Percentiles rank a stretch among this genome's conserved stretches.
Evolutionary conservation across 2,329 filamentous ascomycete genomes (phyloP).

Genomic region (Mollisia scopiformis): DNA sequence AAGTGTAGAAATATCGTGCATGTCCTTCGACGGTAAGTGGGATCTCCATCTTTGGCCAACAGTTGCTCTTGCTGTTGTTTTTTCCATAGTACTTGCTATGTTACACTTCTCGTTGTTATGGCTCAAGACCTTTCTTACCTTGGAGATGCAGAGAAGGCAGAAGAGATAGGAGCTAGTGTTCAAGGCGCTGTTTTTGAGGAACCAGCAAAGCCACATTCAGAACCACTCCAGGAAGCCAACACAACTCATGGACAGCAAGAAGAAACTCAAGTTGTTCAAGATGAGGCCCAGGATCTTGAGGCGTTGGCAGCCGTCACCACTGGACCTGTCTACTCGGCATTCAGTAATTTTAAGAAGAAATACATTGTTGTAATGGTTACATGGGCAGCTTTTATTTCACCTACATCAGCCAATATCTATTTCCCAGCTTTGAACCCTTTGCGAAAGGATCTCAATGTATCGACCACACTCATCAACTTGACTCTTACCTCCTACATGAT

Average conservation of each 20-base stretch:
- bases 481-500: slow-evolving; percentile 44
- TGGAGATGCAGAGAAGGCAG: slow-evolving; percentile 25
- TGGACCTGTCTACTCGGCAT: slow-evolving; percentile 36
- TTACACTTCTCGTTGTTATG: slow-evolving; percentile 24
- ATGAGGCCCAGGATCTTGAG: slow-evolving; percentile 33
- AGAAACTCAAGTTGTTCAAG: slow-evolving; percentile 20
- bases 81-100: slow-evolving; percentile 15
- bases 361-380: slow-evolving; percentile 56
- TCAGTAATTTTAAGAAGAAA: slow-evolving; percentile 42
- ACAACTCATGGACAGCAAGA: slow-evolving; percentile 17
- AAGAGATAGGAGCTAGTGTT: slow-evolving; percentile 19
- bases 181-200: slow-evolving; percentile 21
- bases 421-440: slow-evolving; percentile 40
- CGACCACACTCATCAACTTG: slow-evolving; percentile 35
- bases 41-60: slow-evolving; percentile 1
- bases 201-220: not conserved
- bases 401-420: slow-evolving; percentile 38
- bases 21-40: slow-evolving; percentile 8
- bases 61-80: not conserved
- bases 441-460: slow-evolving; percentile 31
- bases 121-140: slow-evolving; percentile 20
- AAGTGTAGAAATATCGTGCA: slow-evolving; percentile 6
- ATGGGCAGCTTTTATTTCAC: slow-evolving; percentile 41
- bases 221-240: not conserved
- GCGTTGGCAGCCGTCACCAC: slow-evolving; percentile 30